A percentile compares a stretch with the other conserved stretches of the same genome.
phyloP scores from a whole-genome alignment of 2,329 filamentous ascomycete genomes.

The Aspergillus sclerotialis region DNA sequence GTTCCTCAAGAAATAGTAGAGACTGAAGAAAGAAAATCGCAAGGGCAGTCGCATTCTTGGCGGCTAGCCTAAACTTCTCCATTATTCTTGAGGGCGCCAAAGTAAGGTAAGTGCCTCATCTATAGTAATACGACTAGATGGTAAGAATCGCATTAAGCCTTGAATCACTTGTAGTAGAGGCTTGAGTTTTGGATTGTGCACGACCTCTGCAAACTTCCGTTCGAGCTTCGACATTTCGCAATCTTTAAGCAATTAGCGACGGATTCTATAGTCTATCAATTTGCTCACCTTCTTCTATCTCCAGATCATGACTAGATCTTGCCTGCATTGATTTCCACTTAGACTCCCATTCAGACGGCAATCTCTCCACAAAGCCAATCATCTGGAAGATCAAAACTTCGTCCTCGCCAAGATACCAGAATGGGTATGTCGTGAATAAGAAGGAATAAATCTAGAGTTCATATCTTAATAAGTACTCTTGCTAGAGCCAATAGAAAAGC shows the following conservation, averaged over 20 bases:
- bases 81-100: not conserved
- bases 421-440: conserved; percentile 11
- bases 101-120: conserved; percentile 12
- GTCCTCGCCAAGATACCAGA: conserved; percentile 11
- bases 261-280: conserved; percentile 1
- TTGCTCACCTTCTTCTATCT: conserved; percentile 4
- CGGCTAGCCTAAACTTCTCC: not conserved
- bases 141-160: conserved; percentile 16
- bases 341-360: conserved; percentile 14
- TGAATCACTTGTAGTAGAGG: conserved; percentile 12
- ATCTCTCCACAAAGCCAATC: conserved; percentile 14
- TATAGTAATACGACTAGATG: conserved; percentile 13
- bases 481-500: conserved; percentile 2
- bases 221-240: conserved; percentile 9
- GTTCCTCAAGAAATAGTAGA: too few species aligned
- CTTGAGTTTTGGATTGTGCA: conserved; percentile 8
- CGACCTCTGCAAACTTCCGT: conserved; percentile 8
- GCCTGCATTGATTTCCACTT: conserved; percentile 10
- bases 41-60: too few species aligned
- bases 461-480: conserved; percentile 1
- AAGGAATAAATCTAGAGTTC: conserved; percentile 14
- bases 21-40: too few species aligned
- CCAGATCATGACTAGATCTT: conserved; percentile 3
- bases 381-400: conserved; percentile 13
- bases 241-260: conserved; percentile 8